phyloP scores from a whole-genome alignment of 176 grass and related monocot species.

The Lolium multiflorum region DNA sequence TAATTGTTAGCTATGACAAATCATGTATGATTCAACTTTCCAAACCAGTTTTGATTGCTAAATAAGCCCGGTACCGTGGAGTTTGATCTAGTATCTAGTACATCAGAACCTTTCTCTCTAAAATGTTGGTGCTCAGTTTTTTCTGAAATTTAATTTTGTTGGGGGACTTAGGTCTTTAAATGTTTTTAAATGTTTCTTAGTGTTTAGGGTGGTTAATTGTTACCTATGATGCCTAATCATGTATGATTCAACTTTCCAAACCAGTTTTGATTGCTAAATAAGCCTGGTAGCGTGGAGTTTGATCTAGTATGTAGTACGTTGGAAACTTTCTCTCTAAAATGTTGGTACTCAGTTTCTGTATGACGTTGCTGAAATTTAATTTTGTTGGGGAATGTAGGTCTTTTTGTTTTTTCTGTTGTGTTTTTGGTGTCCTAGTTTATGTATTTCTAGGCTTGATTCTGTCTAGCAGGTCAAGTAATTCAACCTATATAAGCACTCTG shows the following conservation, averaged over 20 bases:
- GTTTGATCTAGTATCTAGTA: background rate
- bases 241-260: background rate
- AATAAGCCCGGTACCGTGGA: background rate
- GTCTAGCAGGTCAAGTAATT: background rate
- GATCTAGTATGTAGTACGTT: background rate
- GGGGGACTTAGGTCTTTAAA: background rate
- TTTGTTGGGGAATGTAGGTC: background rate
- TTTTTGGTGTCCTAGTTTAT: background rate
- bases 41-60: background rate
- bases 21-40: background rate
- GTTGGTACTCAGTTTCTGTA: background rate
- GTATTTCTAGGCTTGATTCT: background rate
- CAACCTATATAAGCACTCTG: background rate
- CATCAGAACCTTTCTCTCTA: background rate
- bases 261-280: background rate
- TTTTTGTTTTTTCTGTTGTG: background rate
- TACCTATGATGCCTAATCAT: background rate
- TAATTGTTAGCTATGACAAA: background rate
- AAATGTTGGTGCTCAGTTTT: background rate
- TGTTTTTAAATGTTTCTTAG: background rate
- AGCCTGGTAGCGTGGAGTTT: background rate
- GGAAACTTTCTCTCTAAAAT: background rate
- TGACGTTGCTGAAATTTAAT: background rate
- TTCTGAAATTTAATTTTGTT: background rate
- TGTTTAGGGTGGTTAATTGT: background rate